phyloP scores from a whole-genome alignment of 2,329 filamentous ascomycete species.

The Cytospora mali region DNA sequence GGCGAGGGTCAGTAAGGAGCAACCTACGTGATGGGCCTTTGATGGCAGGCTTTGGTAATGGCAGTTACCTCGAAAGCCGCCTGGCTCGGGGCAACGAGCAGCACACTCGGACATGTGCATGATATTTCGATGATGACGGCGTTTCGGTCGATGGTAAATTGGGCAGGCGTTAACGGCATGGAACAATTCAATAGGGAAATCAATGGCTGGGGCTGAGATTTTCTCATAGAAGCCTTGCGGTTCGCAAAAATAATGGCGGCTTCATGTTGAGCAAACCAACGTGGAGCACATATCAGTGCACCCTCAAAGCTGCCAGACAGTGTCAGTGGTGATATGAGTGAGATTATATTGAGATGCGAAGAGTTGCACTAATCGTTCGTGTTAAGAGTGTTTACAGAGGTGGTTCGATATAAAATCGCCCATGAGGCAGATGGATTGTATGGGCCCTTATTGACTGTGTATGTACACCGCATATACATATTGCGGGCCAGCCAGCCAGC shows the following conservation, averaged over 20 bases:
- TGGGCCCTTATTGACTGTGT: too few species aligned
- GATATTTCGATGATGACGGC: background rate
- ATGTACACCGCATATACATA: background rate
- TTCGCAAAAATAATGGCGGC: background rate
- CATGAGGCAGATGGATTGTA: background rate
- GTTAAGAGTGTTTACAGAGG: too few species aligned
- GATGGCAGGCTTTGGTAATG: too few species aligned
- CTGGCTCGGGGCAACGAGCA: background rate
- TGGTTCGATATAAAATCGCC: background rate
- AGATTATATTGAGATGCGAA: background rate
- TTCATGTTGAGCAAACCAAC: background rate
- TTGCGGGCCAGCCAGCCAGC: background rate
- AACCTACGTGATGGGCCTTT: background rate
- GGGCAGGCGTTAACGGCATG: background rate
- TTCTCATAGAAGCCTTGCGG: background rate
- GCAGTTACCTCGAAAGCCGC: too few species aligned
- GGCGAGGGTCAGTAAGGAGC: conserved; percentile 42
- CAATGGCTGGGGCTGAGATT: background rate
- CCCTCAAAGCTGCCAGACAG: background rate
- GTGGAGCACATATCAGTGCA: background rate
- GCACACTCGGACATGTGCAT: background rate
- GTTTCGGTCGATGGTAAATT: background rate
- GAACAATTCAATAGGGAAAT: background rate
- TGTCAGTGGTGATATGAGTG: background rate
- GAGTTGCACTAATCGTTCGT: too few species aligned